Evolutionary conservation across 495 filamentous ascomycete genomes (phyloP).

Genomic region (Cenococcum geophilum): DNA sequence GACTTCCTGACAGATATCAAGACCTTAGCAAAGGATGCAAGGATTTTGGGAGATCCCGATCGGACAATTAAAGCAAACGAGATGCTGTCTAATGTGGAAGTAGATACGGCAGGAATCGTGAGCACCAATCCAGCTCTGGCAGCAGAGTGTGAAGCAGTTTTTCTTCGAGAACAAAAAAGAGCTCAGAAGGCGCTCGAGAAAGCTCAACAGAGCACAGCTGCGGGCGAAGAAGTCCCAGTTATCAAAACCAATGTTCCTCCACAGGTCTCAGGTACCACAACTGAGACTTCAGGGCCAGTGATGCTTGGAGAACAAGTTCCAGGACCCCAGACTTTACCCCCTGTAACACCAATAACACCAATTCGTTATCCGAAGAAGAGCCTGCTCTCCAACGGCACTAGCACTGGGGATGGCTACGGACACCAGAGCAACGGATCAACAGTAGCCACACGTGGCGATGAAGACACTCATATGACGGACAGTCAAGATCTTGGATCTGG

Average conservation of each 20-base stretch:
- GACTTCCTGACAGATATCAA: constrained; percentile 86
- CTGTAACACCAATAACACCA: constrained; percentile 52
- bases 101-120: constrained; percentile 71
- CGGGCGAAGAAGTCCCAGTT: constrained; percentile 32
- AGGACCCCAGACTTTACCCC: constrained; percentile 38
- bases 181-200: constrained; percentile 46
- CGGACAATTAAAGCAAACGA: constrained; percentile 80
- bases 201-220: constrained; percentile 47
- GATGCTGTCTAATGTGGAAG: constrained; percentile 82
- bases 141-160: constrained; percentile 65
- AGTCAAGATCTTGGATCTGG: constrained; percentile 48
- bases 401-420: constrained; percentile 45
- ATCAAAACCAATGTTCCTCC: constrained; percentile 43
- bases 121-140: constrained; percentile 56
- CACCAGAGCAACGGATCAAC: constrained; percentile 64
- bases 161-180: constrained; percentile 57
- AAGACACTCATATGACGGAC: constrained; percentile 54
- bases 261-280: constrained; percentile 43
- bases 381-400: constrained; percentile 48
- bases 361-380: constrained; percentile 42
- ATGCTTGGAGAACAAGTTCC: constrained; percentile 53
- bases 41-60: constrained; percentile 64
- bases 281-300: constrained; percentile 50
- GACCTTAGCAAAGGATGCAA: constrained; percentile 74
- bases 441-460: constrained; percentile 48